These are phyloP conservation scores for Tympanopsis confertula DNA, from an alignment of 2,329 filamentous ascomycete genomes.

Conservation along the genomic window DNA sequence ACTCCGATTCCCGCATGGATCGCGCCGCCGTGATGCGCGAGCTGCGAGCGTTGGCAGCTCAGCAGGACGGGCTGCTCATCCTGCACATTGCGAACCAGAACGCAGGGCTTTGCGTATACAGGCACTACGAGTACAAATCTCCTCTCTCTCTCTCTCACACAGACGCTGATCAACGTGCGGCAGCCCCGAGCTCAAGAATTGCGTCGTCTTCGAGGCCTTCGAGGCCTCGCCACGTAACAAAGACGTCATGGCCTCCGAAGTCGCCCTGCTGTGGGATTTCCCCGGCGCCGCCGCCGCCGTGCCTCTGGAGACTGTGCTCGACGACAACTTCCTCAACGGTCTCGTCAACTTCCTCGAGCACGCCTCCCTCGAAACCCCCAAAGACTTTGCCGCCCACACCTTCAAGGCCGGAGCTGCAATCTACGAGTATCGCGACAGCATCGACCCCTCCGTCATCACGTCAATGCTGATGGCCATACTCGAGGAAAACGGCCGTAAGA, in stretches of 20 bases:
- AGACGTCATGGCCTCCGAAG: constrained; percentile 35
- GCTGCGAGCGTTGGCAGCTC: too few relatives aligned
- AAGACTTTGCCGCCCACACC: constrained; percentile 35
- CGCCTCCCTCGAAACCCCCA: constrained; percentile 38
- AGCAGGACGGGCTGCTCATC: too few relatives aligned
- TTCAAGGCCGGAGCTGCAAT: constrained; percentile 35
- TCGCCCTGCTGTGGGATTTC: constrained; percentile 45
- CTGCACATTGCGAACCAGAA: too few relatives aligned
- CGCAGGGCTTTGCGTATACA: too few relatives aligned
- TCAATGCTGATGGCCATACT: constrained; percentile 49
- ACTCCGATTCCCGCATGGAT: too few relatives aligned
- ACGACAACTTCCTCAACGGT: constrained; percentile 28
- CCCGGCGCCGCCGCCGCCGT: constrained; percentile 39
- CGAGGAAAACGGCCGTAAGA: constrained; percentile 33
- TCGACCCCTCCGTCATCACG: constrained; percentile 42
- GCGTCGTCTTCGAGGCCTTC: constrained; percentile 44
- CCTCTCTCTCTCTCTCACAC: too few relatives aligned
- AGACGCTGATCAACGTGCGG: background rate
- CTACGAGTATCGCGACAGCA: constrained; percentile 44
- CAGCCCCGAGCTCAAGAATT: background rate
- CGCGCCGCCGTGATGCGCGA: too few relatives aligned
- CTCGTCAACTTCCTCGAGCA: constrained; percentile 42
- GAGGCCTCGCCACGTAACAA: constrained; percentile 43
- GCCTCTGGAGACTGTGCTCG: constrained; percentile 21
- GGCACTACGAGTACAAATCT: too few relatives aligned